Percentiles rank a stretch among this genome's conserved stretches.
These are phyloP conservation scores for Exophiala calicioides DNA, from an alignment of 2,329 filamentous ascomycete species.

Conservation along the genomic window DNA sequence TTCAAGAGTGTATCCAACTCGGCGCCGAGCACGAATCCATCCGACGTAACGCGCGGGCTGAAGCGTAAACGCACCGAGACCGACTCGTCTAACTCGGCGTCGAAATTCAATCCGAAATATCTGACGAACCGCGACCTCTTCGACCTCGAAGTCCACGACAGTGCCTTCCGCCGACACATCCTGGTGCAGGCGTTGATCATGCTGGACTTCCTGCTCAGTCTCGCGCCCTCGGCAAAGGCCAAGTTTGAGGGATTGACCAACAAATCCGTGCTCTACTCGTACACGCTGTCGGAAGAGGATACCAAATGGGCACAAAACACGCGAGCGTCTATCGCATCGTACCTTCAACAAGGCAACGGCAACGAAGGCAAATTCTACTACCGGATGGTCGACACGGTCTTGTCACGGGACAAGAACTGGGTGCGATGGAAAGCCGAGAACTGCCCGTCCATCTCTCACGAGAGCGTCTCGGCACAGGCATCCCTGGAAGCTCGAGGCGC, in stretches of 20 bases:
- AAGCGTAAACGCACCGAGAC: slow-evolving; percentile 71
- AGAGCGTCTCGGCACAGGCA: slow-evolving; percentile 67
- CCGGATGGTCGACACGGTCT: slow-evolving; percentile 93
- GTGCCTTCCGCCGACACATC: slow-evolving; percentile 91
- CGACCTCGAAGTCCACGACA: slow-evolving; percentile 90
- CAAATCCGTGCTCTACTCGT: slow-evolving; percentile 82
- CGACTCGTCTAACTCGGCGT: slow-evolving; percentile 43
- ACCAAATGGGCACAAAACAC: slow-evolving; percentile 81
- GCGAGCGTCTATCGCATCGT: slow-evolving; percentile 75
- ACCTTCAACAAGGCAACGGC: slow-evolving; percentile 65
- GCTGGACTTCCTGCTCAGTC: slow-evolving; percentile 90
- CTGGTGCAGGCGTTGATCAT: slow-evolving; percentile 93
- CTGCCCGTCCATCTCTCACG: slow-evolving; percentile 81
- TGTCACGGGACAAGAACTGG: slow-evolving; percentile 97
- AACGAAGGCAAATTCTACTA: slow-evolving; percentile 89
- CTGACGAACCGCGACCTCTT: slow-evolving; percentile 97
- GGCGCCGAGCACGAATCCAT: slow-evolving; percentile 56
- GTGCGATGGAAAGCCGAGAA: slow-evolving; percentile 96
- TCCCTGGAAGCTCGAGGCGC: slow-evolving; percentile 69
- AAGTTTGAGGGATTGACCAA: slow-evolving; percentile 75
- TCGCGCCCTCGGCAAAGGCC: slow-evolving; percentile 78
- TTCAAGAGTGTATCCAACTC: slow-evolving; percentile 75
- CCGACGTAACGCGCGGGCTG: slow-evolving; percentile 63
- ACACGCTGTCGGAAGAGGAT: slow-evolving; percentile 78
- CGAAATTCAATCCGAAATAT: slow-evolving; percentile 94